Evolutionary conservation across 352 stramenopile species (phyloP), one percentile per base, ranked within the genome.

Genomic region (Phytophthora constricta): DNA sequence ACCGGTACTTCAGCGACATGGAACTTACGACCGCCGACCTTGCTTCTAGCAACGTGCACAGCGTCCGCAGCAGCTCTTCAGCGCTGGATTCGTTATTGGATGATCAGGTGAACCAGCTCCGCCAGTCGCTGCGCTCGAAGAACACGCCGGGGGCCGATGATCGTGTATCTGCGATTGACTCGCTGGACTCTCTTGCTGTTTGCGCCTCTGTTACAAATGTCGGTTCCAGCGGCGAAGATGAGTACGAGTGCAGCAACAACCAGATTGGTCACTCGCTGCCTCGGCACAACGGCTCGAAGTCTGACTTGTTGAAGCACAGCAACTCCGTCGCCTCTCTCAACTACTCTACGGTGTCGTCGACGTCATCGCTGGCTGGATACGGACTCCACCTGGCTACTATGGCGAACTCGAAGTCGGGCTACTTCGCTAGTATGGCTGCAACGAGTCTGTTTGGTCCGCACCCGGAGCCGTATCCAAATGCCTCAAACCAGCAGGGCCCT

Each of bases 341-440:
- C 26, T 73, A 80, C 50, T 82, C 68, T 39, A 82, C 74, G 26
- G 74, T 84, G 25, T 84, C 76, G 27, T 80, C 76, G 10, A 79
- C 23, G 41, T 84, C 76, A n/a, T 84, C 76, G 11, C 45, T 80
- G 45, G 72, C 76, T 20, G 72, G 72, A 17, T 80, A 79, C 45
- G 76, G 72, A 19, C 68, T 77, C 25, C 76, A 84, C 27, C 19
- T 84, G 22, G 65, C 74, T 16, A 71, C 57, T 10, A 77, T 82
- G 48, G 70, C 68, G 11, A 67, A 76, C 20, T 72, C 74, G 11
- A 82, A 76, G 45, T 66, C 68, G 23, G 50, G 74, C 17, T 74
- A 65, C 42, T 76, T 62, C 55, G 49, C 65, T 28, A 69, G 49
- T 58, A 37, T 77, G 5, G 66, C 68, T 17, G 61, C 70, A 17